phyloP scores from a whole-genome alignment of 2,329 filamentous ascomycete genomes.

The Aspergillus texensis region DNA sequence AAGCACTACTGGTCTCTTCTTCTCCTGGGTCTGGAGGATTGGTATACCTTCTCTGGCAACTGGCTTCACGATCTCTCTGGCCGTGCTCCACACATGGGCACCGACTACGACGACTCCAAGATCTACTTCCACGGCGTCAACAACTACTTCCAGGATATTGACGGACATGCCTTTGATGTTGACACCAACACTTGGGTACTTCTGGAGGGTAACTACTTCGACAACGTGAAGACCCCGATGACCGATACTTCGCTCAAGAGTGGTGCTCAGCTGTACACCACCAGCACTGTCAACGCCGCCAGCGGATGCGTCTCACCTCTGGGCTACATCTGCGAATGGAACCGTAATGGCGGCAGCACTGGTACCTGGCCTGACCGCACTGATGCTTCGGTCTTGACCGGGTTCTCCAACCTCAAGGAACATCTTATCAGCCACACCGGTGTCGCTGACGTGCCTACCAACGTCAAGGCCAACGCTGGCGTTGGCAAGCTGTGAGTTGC shows the following conservation, averaged over 20 bases:
- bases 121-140: conserved; percentile 56
- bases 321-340: conserved; percentile 12
- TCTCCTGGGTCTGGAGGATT: conserved; percentile 53
- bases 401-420: background rate
- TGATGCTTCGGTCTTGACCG: background rate
- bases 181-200: conserved; percentile 30
- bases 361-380: conserved; percentile 4
- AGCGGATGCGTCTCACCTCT: background rate
- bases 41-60: conserved; percentile 60
- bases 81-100: conserved; percentile 55
- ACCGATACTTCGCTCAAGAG: background rate
- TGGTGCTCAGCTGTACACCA: conserved; percentile 5
- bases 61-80: conserved; percentile 61
- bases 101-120: conserved; percentile 21
- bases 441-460: background rate
- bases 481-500: background rate
- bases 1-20: conserved; percentile 63
- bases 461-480: conserved; percentile 1
- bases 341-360: background rate
- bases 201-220: conserved; percentile 52
- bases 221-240: conserved; percentile 45
- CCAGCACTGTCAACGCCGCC: background rate
- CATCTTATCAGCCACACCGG: background rate
- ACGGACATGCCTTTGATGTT: conserved; percentile 48
- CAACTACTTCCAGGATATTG: conserved; percentile 40